Percentiles rank a stretch among this genome's conserved stretches.
Conservation (phyloP, 345 rosid species). For the Sonneratia alba region DNA sequence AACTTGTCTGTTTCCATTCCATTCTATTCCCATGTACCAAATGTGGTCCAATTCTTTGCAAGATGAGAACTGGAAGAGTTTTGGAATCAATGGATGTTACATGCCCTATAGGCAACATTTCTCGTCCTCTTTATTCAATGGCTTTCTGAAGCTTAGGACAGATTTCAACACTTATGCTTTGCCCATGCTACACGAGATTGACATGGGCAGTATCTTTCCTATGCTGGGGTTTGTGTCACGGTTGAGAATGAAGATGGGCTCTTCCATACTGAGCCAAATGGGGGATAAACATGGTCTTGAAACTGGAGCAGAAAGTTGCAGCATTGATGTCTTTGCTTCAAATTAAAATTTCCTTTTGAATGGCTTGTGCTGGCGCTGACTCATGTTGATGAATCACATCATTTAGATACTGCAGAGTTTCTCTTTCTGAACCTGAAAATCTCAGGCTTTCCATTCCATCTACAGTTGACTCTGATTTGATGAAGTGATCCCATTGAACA, state of each 20-base stretch:
- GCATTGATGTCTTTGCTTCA: slow-evolving; percentile 68
- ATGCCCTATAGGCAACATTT: slow-evolving; percentile 47
- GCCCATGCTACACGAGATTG: slow-evolving; percentile 67
- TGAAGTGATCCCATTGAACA: slow-evolving; percentile 78
- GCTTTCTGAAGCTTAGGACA: slow-evolving; percentile 86
- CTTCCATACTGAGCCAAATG: slow-evolving; percentile 25
- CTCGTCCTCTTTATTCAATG: slow-evolving; percentile 60
- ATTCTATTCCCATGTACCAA: too few species aligned
- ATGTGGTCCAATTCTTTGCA: slow-evolving; percentile 15
- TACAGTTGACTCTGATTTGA: too few species aligned
- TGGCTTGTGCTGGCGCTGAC: slow-evolving; percentile 79
- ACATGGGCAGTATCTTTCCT: slow-evolving; percentile 69
- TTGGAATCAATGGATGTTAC: slow-evolving; percentile 70
- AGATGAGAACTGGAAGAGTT: slow-evolving; percentile 69
- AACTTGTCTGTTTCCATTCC: too few species aligned
- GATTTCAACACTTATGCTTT: slow-evolving; percentile 51
- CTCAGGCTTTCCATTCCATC: too few species aligned
- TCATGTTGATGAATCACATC: too few species aligned
- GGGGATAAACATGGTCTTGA: slow-evolving; percentile 26
- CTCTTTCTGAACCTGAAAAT: too few species aligned
- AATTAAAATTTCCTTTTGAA: slow-evolving; percentile 53
- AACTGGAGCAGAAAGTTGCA: slow-evolving; percentile 70
- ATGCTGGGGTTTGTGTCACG: slow-evolving; percentile 63
- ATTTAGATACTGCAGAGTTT: too few species aligned
- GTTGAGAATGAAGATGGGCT: slow-evolving; percentile 35